A percentile compares a stretch with the other conserved stretches of the same genome.
Evolutionary conservation across 345 rosid genomes (phyloP).

Genomic region (Dipteronia sinensis): DNA sequence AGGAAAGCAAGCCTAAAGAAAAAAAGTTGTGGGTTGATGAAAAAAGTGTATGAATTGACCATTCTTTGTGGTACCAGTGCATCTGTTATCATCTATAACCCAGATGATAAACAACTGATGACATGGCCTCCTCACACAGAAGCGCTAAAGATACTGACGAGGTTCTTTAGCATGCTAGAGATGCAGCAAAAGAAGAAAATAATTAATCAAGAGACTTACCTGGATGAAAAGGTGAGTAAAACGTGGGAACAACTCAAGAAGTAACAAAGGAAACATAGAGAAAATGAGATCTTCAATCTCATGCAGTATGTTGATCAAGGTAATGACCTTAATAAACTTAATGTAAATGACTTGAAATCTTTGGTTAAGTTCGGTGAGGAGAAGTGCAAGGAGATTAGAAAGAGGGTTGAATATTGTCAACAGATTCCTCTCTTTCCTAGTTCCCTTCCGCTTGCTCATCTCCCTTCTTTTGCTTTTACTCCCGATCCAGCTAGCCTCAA

Average conservation of each 20-base stretch:
- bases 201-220: constrained; percentile 37
- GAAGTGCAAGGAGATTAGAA: constrained; percentile 24
- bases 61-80: constrained; percentile 42
- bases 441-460: not conserved
- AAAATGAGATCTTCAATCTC: constrained; percentile 16
- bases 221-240: constrained; percentile 29
- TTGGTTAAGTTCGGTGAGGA: constrained; percentile 33
- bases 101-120: constrained; percentile 37
- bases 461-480: no score
- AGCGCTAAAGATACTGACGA: constrained; percentile 19
- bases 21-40: constrained; percentile 42
- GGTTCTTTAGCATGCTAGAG: constrained; percentile 30
- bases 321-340: constrained; percentile 8
- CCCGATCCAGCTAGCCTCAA: no score
- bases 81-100: constrained; percentile 38
- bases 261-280: constrained; percentile 20
- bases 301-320: constrained; percentile 27
- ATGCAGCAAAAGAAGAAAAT: constrained; percentile 32
- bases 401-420: constrained; percentile 11
- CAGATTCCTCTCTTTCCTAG: not conserved
- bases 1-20: constrained; percentile 51
- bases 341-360: not conserved
- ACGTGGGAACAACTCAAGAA: constrained; percentile 25
- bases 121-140: constrained; percentile 38
- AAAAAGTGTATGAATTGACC: constrained; percentile 49